Conservation (phyloP, 345 rosid species). For the Moringa oleifera region DNA sequence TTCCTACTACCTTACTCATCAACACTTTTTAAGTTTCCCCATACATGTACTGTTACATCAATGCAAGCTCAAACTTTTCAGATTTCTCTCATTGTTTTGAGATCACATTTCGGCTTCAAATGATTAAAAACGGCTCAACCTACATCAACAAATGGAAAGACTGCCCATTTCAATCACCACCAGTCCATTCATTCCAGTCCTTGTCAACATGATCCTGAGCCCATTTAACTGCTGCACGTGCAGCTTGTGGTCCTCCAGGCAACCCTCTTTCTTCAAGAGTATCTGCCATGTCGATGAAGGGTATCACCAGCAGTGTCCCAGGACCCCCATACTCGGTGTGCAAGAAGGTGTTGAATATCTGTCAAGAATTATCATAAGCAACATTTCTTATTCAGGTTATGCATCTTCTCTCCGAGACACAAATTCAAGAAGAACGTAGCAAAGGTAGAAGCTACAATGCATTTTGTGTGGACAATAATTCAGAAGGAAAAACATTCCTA, state of each 20-base stretch:
- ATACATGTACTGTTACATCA: no score
- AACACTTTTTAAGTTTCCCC: no score
- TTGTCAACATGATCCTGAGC: slow-evolving; percentile 79
- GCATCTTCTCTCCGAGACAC: background rate
- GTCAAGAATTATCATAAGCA: slow-evolving; percentile 20
- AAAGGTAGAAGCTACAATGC: background rate
- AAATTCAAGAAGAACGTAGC: background rate
- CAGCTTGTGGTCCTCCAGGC: slow-evolving; percentile 92
- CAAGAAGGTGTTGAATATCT: slow-evolving; percentile 76
- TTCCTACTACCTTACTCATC: no score
- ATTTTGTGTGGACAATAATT: background rate
- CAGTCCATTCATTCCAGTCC: slow-evolving; percentile 92
- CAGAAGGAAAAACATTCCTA: background rate
- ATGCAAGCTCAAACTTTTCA: no score
- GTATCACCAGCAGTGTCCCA: slow-evolving; percentile 79
- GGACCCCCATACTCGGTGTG: slow-evolving; percentile 88
- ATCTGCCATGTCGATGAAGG: slow-evolving; percentile 97
- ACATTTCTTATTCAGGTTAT: slow-evolving; percentile 2
- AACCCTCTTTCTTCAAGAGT: slow-evolving; percentile 61
- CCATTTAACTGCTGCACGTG: slow-evolving; percentile 89
- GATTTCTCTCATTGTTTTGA: no score
- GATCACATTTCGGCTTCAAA: no score
- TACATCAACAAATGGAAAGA: background rate
- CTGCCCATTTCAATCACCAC: slow-evolving; percentile 17
- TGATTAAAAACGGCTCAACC: background rate